Evolutionary conservation across 805 yeast species (phyloP).

Genomic region (Yarrowia sp.): DNA sequence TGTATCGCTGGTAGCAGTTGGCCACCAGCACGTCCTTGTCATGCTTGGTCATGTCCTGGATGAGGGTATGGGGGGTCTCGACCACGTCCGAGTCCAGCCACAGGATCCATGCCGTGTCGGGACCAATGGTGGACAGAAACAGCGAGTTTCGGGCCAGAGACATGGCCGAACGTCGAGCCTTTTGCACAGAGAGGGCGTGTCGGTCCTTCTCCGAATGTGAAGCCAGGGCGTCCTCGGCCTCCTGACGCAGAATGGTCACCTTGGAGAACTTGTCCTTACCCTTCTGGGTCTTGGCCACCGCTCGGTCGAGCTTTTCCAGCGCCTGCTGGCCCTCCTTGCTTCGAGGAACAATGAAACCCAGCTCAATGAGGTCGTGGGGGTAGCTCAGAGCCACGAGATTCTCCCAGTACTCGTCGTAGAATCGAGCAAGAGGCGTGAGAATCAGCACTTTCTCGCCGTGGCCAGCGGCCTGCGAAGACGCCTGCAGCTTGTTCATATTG

Average conservation of each 20-base stretch:
- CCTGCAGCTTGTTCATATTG: slow-evolving; percentile 78
- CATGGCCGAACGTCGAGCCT: slow-evolving; percentile 88
- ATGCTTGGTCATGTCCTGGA: slow-evolving; percentile 86
- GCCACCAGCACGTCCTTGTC: slow-evolving; percentile 90
- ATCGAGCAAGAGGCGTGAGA: slow-evolving; percentile 88
- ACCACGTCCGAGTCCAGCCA: slow-evolving; percentile 97
- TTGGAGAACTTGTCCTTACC: slow-evolving; percentile 76
- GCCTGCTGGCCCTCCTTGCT: slow-evolving; percentile 82
- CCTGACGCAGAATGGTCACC: slow-evolving; percentile 90
- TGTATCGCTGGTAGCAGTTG: slow-evolving; percentile 87
- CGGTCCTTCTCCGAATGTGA: slow-evolving; percentile 85
- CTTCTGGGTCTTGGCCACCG: slow-evolving; percentile 74
- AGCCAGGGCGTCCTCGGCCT: slow-evolving; percentile 75
- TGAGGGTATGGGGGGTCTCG: slow-evolving; percentile 81
- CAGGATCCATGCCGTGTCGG: slow-evolving; percentile 90
- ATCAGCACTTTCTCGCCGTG: slow-evolving; percentile 85
- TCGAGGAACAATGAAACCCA: slow-evolving; percentile 92
- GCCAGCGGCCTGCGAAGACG: slow-evolving; percentile 72
- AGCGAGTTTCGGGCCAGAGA: slow-evolving; percentile 93
- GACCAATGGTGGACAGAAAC: slow-evolving; percentile 84
- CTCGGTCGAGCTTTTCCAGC: slow-evolving; percentile 71
- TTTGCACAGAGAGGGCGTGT: slow-evolving; percentile 86
- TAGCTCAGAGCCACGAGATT: slow-evolving; percentile 77
- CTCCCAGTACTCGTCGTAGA: slow-evolving; percentile 86
- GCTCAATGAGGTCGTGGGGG: slow-evolving; percentile 82